Conservation (phyloP, 2,329 filamentous ascomycete genomes). For the Venturia effusa region DNA sequence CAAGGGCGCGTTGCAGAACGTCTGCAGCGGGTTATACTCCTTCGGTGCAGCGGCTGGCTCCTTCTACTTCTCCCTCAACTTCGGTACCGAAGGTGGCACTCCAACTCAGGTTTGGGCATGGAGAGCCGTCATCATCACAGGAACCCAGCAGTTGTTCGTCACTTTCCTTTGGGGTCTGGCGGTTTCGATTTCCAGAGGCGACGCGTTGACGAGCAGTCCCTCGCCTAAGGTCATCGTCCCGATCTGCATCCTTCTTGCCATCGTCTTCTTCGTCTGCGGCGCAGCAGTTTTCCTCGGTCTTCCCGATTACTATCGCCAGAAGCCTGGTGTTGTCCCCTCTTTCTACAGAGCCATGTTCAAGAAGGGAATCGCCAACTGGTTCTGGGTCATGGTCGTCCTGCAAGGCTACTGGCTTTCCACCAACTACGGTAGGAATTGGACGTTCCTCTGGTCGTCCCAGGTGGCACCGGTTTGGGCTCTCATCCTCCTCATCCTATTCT, state of each 20-base stretch:
- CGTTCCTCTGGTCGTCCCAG: constrained; percentile 48
- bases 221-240: neutral
- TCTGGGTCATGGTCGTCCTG: constrained; percentile 51
- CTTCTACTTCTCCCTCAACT: constrained; percentile 57
- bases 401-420: constrained; percentile 59
- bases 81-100: constrained; percentile 51
- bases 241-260: constrained; percentile 39
- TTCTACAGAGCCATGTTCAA: constrained; percentile 53
- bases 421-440: constrained; percentile 57
- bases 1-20: constrained; percentile 47
- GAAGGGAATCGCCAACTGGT: constrained; percentile 57
- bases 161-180: constrained; percentile 59
- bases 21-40: constrained; percentile 51
- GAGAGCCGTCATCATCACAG: constrained; percentile 54
- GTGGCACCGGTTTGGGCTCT: constrained; percentile 47
- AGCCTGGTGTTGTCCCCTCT: constrained; percentile 51
- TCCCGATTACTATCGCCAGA: constrained; percentile 55
- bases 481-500: constrained; percentile 44
- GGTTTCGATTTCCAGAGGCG: constrained; percentile 34
- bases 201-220: neutral
- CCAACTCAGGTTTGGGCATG: constrained; percentile 55
- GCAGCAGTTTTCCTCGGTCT: constrained; percentile 47
- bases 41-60: constrained; percentile 52
- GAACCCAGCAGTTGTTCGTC: constrained; percentile 56
- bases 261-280: constrained; percentile 47